Evolutionary conservation across 2,329 filamentous ascomycete species (phyloP).

Genomic region (Xylaria polymorpha): DNA sequence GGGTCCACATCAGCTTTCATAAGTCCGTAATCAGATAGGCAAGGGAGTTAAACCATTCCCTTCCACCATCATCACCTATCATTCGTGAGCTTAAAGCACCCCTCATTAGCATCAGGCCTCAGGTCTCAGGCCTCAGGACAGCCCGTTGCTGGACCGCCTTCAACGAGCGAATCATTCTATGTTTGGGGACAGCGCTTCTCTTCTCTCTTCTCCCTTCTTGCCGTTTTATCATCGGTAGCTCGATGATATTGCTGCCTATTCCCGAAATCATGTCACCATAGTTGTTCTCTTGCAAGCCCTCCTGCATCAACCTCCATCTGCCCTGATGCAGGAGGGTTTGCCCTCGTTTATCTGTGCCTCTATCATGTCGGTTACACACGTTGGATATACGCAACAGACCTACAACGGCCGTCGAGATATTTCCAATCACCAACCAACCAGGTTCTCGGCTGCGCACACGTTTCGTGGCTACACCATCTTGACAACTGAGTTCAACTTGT

Average conservation of each 20-base stretch:
- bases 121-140: background rate
- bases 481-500: background rate
- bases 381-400: background rate
- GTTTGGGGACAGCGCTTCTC: background rate
- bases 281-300: constrained; percentile 7
- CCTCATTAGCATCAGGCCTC: background rate
- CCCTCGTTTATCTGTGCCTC: background rate
- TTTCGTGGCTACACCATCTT: background rate
- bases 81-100: constrained; percentile 4
- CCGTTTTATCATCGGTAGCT: background rate
- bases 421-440: background rate
- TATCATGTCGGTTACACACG: background rate
- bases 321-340: constrained; percentile 7
- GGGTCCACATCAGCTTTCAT: constrained; percentile 13
- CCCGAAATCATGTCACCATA: constrained; percentile 23
- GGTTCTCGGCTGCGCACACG: background rate
- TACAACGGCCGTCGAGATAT: background rate
- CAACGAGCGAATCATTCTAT: background rate
- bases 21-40: constrained; percentile 1
- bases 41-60: constrained; percentile 6
- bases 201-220: background rate
- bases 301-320: constrained; percentile 8
- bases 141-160: background rate
- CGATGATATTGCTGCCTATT: background rate
- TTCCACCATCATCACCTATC: constrained; percentile 1